Evolutionary conservation across 495 filamentous ascomycete species (phyloP), one percentile per base, ranked within the genome.

Genomic region (Daldinia grandis): DNA sequence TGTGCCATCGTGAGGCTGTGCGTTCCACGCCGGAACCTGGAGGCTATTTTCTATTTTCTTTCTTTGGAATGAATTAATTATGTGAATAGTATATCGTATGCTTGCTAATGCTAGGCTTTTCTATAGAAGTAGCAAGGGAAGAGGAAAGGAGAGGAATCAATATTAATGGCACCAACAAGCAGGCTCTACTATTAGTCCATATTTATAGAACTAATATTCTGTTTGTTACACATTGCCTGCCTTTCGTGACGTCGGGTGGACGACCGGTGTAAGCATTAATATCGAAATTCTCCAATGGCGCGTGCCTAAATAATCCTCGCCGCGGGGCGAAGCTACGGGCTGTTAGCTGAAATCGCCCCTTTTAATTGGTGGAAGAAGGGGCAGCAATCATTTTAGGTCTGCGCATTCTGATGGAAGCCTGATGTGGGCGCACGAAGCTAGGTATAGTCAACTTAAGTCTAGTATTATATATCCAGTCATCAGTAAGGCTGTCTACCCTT

Each of bases 1-100:
- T 65, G 42, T 12, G 72, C 24, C 74, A 76, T 74, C 4, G 19
- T 33, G 62, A 61, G 27, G 53, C 5, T 21, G 56, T 60, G 7
- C 14, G 2, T 66, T 21, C 15, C n/a, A 24, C 10, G 17, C 15
- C 8, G 33, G 47, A 47, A 42, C 42, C 54, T 3, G 9, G 4
- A 12, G 2, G 9, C 3, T 33, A 33, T 31, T 1, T 27, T 59
- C 3, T 28, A 24, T 51, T n/a, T 51, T 1, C 12, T 51, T 1
- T 25, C 15, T 5, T 19, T 1, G 3, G 33, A 6, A 25, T 7
- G n/a, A 51, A 15, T 51, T 24, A 53, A 30, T 30, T 6, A 25
- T 47, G 3, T 47, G 1, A 21, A 47, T 21, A 21, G 5, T 21
- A 51, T 28, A 27, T 6, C n/a, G 28, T 6, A 24, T 12, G 21